Percentiles rank a stretch among this genome's conserved stretches.
Evolutionary conservation across 495 filamentous ascomycete genomes (phyloP).

Genomic region (Penicillium cataractarum): DNA sequence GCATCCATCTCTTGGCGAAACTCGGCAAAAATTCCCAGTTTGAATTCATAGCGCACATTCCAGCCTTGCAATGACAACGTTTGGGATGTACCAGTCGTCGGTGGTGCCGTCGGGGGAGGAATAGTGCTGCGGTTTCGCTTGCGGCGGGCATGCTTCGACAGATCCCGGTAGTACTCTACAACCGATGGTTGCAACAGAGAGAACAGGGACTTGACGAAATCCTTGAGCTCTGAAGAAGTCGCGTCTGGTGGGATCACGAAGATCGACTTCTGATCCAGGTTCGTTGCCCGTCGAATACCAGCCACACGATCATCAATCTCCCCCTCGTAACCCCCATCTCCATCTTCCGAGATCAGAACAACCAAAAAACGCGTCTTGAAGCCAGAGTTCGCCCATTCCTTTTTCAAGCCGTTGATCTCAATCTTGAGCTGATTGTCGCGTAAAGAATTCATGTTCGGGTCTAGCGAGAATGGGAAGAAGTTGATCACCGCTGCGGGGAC

Average conservation of each 20-base stretch:
- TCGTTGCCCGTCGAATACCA: constrained; percentile 74
- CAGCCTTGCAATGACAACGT: constrained; percentile 82
- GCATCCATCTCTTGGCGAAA: constrained; percentile 89
- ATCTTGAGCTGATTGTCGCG: constrained; percentile 87
- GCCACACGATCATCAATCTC: constrained; percentile 76
- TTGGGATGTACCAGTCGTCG: constrained; percentile 79
- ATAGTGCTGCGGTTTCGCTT: constrained; percentile 75
- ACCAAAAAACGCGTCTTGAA: constrained; percentile 77
- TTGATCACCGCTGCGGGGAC: constrained; percentile 80
- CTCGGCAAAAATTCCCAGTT: constrained; percentile 85
- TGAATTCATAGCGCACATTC: constrained; percentile 92
- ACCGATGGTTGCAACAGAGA: constrained; percentile 61
- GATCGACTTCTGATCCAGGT: constrained; percentile 76
- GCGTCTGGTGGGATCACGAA: constrained; percentile 73
- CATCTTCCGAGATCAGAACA: constrained; percentile 72
- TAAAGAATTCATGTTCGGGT: constrained; percentile 68
- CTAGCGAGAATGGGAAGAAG: constrained; percentile 71
- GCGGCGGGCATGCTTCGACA: constrained; percentile 83
- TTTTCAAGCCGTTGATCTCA: constrained; percentile 78
- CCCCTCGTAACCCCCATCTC: constrained; percentile 57
- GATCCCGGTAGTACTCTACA: constrained; percentile 86
- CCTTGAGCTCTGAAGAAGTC: constrained; percentile 60
- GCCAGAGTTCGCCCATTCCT: constrained; percentile 63
- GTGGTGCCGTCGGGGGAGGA: constrained; percentile 82
- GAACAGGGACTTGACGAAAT: constrained; percentile 66